Base-by-base conservation (phyloP, 441 rosid species). In the Erysimum pusillum region DNA sequence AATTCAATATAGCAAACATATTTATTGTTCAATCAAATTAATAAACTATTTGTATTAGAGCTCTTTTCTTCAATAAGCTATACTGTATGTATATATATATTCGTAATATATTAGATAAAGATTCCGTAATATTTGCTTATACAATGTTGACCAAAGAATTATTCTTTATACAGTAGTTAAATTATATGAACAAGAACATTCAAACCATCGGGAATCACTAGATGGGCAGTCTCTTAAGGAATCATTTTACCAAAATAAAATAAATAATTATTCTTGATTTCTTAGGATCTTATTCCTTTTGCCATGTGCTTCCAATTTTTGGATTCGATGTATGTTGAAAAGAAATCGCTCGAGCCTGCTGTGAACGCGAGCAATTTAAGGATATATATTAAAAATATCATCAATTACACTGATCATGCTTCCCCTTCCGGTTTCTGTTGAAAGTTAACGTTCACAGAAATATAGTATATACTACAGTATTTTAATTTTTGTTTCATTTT, bases 271-370 rank as follows among this genome's bases (percentile, higher is more conserved):
- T 61, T 32, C 34, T 59, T 42, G 78, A 78, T 73, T 36, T 61
- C 53, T 17, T 53, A 62, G 60, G 71, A 78, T 78, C 66, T 78
- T 78, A 67, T 78, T 78, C 81, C 11, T 46, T 45, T 22, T 38
- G 49, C 75, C 81, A 67, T 73, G 81, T 78, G 78, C 78, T 34
- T 44, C 34, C 28, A 60, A 15, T 44, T 66, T 77, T 51, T 74
- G 9, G 70, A 45, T 73, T 73, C 81, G 69, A 52, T 73, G 81
- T 44, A 78, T 78, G 65, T 73, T 73, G 67, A 58, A 49, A 65
- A 28, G 4, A 20, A 12, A 14, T 20, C 2, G 59, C 28, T 59
- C 17, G 42, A 64, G 34, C 41, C 62, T 39, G 4, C 58, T 65
- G 63, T 65, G 68, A 65, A 77, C 53, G 57, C 60, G 73, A 64